Evolutionary conservation across 2,329 filamentous ascomycete genomes (phyloP).

Genomic region (Emergomyces pasteurianus): DNA sequence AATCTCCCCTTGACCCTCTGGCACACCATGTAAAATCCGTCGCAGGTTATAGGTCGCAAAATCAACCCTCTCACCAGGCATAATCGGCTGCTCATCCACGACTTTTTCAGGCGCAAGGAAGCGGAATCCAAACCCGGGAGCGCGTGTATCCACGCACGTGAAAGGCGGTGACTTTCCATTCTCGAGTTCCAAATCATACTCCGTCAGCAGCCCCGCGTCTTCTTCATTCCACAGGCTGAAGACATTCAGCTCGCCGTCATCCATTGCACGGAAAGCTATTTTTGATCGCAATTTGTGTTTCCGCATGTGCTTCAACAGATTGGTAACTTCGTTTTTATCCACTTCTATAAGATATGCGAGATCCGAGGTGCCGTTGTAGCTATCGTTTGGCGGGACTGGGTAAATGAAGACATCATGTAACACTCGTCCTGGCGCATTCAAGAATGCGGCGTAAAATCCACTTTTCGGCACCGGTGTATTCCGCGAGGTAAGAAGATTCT

Average conservation of each 20-base stretch:
- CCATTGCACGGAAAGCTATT: slow-evolving; percentile 55
- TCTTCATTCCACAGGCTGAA: slow-evolving; percentile 64
- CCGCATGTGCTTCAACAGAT: slow-evolving; percentile 60
- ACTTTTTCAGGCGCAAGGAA: slow-evolving; percentile 26
- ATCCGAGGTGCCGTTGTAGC: slow-evolving; percentile 8
- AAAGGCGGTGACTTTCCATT: slow-evolving; percentile 12
- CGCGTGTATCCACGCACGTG: slow-evolving; percentile 29
- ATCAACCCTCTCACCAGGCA: slow-evolving; percentile 37
- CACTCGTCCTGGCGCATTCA: slow-evolving; percentile 74
- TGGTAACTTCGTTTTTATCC: slow-evolving; percentile 53
- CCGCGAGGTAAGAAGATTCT: slow-evolving; percentile 43
- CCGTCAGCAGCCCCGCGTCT: slow-evolving; percentile 24
- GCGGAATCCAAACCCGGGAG: slow-evolving; percentile 29
- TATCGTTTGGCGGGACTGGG: slow-evolving; percentile 37
- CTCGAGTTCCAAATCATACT: slow-evolving; percentile 13
- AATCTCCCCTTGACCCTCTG: slow-evolving; percentile 78
- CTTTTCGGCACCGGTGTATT: slow-evolving; percentile 27
- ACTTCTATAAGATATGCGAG: slow-evolving; percentile 66
- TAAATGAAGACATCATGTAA: slow-evolving; percentile 88
- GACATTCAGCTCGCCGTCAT: slow-evolving; percentile 51
- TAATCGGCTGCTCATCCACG: slow-evolving; percentile 20
- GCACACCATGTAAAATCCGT: slow-evolving; percentile 66
- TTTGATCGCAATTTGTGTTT: slow-evolving; percentile 79
- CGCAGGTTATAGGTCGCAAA: slow-evolving; percentile 59
- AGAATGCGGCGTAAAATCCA: slow-evolving; percentile 69